These are phyloP conservation scores for Boletus tomentosulus DNA, from an alignment of 768 basidiomycete species.

Conservation along the genomic window DNA sequence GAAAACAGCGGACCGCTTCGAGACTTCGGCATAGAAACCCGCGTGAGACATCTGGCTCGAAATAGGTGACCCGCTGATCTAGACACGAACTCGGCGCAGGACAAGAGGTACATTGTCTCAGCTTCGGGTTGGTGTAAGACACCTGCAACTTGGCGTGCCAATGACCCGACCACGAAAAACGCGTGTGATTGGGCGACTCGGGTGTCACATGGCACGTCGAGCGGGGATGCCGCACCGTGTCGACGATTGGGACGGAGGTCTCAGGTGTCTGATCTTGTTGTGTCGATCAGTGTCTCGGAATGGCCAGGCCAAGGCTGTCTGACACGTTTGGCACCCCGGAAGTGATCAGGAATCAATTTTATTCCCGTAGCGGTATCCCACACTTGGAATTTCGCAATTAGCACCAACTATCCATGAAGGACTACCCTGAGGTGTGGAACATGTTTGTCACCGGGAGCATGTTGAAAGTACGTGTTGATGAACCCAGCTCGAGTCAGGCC, in stretches of 20 bases:
- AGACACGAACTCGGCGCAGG: not conserved
- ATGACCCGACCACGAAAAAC: not conserved
- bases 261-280: too few relatives aligned
- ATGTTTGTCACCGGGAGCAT: too few relatives aligned
- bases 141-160: too few relatives aligned
- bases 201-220: not conserved
- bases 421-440: too few relatives aligned
- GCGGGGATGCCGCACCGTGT: too few relatives aligned
- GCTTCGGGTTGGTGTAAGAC: not conserved
- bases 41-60: not conserved
- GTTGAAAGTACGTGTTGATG: too few relatives aligned
- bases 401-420: too few relatives aligned
- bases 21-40: not conserved
- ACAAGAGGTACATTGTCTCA: not conserved
- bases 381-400: too few relatives aligned
- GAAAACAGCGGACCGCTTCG: too few relatives aligned
- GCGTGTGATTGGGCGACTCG: not conserved
- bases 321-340: not conserved
- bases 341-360: not conserved
- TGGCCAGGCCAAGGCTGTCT: not conserved
- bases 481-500: too few relatives aligned
- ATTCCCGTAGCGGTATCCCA: not conserved
- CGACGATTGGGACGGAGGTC: too few relatives aligned
- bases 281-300: not conserved
- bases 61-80: not conserved